Percentiles rank a stretch among this genome's conserved stretches.
phyloP scores from a whole-genome alignment of 441 rosid genomes.

The Bruguiera hainesii region DNA sequence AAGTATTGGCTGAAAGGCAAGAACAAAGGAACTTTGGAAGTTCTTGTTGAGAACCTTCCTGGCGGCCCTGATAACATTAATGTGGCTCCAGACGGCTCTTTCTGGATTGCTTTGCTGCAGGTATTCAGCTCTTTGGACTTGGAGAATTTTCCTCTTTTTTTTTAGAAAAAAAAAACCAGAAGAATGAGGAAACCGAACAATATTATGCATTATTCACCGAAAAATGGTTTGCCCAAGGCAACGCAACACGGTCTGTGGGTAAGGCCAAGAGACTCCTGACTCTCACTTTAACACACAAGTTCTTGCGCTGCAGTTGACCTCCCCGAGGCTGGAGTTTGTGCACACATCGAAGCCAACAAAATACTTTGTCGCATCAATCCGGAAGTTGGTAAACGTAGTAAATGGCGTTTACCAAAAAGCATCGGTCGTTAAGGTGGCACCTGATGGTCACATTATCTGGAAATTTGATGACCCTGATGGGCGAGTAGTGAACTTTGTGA shows the following conservation, averaged over 20 bases:
- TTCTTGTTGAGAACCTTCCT: conserved; percentile 41
- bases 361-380: conserved; percentile 34
- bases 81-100: conserved; percentile 50
- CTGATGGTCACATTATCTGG: conserved; percentile 35
- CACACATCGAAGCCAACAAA: conserved; percentile 38
- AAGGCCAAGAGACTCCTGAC: neutral
- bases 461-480: conserved; percentile 45
- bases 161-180: neutral
- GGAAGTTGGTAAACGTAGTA: conserved; percentile 11
- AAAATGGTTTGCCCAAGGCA: neutral
- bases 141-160: neutral
- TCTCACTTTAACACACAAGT: neutral
- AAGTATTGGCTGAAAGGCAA: conserved; percentile 46
- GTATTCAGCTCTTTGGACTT: conserved; percentile 10
- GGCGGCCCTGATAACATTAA: conserved; percentile 51
- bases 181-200: neutral
- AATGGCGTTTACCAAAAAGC: conserved; percentile 20
- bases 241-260: neutral
- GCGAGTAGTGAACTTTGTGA: conserved; percentile 38
- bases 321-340: conserved; percentile 31
- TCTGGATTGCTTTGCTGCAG: conserved; percentile 44
- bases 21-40: conserved; percentile 34
- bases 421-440: conserved; percentile 37
- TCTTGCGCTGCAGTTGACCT: conserved; percentile 18
- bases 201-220: neutral